Conservation (phyloP, 768 basidiomycete species). For the Agaricus sinodeliciosus region DNA sequence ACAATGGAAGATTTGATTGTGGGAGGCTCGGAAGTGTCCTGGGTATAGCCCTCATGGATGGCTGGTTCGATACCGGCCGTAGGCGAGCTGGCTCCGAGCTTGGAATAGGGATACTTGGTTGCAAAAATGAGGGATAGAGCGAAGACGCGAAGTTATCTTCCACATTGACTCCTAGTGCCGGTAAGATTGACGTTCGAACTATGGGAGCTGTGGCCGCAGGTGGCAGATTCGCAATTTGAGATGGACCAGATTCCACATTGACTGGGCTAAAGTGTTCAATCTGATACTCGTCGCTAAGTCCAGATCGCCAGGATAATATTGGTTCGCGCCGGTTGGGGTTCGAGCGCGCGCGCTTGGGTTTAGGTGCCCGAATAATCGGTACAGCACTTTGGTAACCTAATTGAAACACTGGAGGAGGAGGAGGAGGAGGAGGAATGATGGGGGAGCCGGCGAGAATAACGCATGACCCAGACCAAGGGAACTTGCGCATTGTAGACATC, state of each 20-base stretch:
- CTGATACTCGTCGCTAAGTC: constrained; percentile 35
- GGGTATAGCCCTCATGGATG: constrained; percentile 4
- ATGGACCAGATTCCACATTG: not conserved
- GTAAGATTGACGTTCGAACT: not conserved
- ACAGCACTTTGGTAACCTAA: constrained; percentile 27
- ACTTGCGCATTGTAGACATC: constrained; percentile 41
- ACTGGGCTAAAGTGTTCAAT: constrained; percentile 39
- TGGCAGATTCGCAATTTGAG: not conserved
- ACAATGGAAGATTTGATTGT: constrained; percentile 19
- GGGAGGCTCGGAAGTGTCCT: constrained; percentile 13
- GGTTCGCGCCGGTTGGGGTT: constrained; percentile 19
- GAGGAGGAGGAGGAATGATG: constrained; percentile 22
- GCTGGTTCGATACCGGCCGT: constrained; percentile 16
- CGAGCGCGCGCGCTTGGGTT: constrained; percentile 27
- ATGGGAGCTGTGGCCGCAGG: constrained; percentile 3
- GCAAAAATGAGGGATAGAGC: constrained; percentile 26
- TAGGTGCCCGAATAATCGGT: constrained; percentile 37
- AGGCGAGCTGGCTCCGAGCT: constrained; percentile 22
- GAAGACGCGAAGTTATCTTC: constrained; percentile 16
- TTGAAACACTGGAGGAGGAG: constrained; percentile 2
- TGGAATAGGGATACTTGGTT: constrained; percentile 4
- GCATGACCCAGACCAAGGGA: constrained; percentile 25
- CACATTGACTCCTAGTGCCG: not conserved
- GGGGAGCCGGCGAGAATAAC: constrained; percentile 27
- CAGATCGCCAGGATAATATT: constrained; percentile 32